Percentiles rank a stretch among this genome's conserved stretches.
These are phyloP conservation scores for Lactarius evosmus DNA, from an alignment of 768 basidiomycete species.

Conservation along the genomic window DNA sequence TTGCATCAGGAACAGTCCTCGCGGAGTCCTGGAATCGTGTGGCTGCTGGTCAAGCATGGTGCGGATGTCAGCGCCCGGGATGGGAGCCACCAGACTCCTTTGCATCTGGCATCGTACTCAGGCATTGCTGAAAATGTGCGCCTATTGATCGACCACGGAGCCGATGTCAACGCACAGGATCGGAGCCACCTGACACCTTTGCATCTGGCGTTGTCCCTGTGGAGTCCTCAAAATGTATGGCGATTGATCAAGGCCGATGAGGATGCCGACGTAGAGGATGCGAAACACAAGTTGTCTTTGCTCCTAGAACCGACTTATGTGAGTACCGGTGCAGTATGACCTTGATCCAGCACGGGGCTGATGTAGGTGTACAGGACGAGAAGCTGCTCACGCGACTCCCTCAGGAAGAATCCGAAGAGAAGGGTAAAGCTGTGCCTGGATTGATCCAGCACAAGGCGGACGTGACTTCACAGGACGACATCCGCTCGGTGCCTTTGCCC, in stretches of 20 bases:
- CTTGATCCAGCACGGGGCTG: background rate
- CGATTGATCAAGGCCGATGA: too few species aligned
- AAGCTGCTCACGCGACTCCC: fast-evolving
- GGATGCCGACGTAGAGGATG: too few species aligned
- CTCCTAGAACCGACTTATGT: too few species aligned
- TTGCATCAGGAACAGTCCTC: too few species aligned
- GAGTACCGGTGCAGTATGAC: background rate
- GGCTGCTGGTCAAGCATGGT: background rate
- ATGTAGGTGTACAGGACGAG: background rate
- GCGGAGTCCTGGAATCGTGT: too few species aligned
- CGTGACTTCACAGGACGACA: background rate
- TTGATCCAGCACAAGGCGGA: background rate
- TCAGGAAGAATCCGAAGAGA: background rate
- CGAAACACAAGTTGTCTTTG: too few species aligned
- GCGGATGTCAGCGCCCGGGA: background rate
- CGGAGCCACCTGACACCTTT: background rate
- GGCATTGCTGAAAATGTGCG: background rate
- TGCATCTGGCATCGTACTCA: background rate
- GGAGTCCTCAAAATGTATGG: too few species aligned
- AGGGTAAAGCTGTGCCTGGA: background rate
- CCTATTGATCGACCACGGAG: background rate
- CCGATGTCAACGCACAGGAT: background rate
- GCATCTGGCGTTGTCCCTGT: background rate
- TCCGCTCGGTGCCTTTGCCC: background rate
- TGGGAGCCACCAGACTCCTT: background rate